Evolutionary conservation across 2,329 filamentous ascomycete species (phyloP), one percentile per base, ranked within the genome.

Genomic region (Sclerotinia minor): DNA sequence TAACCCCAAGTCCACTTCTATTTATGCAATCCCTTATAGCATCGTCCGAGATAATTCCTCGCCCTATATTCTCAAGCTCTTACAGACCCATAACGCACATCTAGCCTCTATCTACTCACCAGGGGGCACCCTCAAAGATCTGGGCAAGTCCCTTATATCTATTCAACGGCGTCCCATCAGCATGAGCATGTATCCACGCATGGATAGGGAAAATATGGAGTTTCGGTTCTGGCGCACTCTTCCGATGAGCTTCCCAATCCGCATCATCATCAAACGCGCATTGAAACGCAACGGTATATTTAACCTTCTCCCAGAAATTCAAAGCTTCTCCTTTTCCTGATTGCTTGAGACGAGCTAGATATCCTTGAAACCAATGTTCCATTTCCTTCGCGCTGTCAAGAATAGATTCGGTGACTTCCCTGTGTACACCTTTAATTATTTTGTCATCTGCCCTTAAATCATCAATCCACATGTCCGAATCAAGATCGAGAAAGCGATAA

Each of bases 291-390:
- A 3, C 8, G 5, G 59, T 61, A 24, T 38, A 24, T 32, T 19
- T 24, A 6, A 50, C 5, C 0, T 8, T 15, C 45, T 50, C 38
- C 45, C 59, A 61, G 29, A 7, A 21, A 19, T 38, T 2, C n/a
- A 50, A 50, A 0, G 24, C 11, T 38, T 61, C 1, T 2, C 3
- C 17, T 15, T 8, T 3, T 26, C 0, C 3, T 15, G 3, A 38
- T 38, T 4, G 2, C 13, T 38, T 7, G 7, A n/a, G 11, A 3
- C 3, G 5, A 11, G 53, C 21, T 13, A 61, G 24, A 24, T 21
- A 21, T 4, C 9, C 15, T 1, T 1, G n/a, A 26, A 15, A 26
- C 0, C 17, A 2, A 35, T 0, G 7, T 13, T 0, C 8, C 21
- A 26, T 7, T 9, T 5, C 17, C 45, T 61, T 38, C 0, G 45